These are phyloP conservation scores for Cynara cardunculus DNA, from an alignment of 129 eudicot species.

Conservation along the genomic window DNA sequence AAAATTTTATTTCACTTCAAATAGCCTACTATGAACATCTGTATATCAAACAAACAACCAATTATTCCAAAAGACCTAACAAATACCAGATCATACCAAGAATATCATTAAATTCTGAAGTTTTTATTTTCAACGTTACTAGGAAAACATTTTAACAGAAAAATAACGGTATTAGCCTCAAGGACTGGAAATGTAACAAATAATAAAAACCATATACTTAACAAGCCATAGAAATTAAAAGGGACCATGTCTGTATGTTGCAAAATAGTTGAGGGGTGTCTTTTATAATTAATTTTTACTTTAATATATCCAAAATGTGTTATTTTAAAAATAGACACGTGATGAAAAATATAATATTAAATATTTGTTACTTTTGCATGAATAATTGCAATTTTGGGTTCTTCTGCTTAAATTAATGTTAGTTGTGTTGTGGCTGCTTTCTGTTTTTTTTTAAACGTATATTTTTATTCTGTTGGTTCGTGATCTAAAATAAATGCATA, in stretches of 20 bases:
- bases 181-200: not conserved
- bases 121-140: no score
- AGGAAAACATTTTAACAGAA: not conserved
- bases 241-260: not conserved
- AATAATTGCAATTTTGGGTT: constrained; percentile 6
- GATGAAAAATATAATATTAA: not conserved
- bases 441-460: not conserved
- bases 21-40: no score
- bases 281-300: not conserved
- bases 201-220: not conserved
- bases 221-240: not conserved
- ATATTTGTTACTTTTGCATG: not conserved
- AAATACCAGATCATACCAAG: not conserved
- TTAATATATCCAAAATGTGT: not conserved
- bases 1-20: no score
- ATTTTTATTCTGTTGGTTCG: not conserved
- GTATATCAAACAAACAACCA: not conserved
- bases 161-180: not conserved
- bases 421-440: constrained; percentile 10
- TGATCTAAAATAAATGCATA: not conserved
- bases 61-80: not conserved
- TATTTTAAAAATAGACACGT: constrained; percentile 1
- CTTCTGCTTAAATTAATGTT: constrained; percentile 3
- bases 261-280: not conserved
- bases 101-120: not conserved